Conservation (phyloP, 768 basidiomycete genomes). For the Cubamyces lactineus region DNA sequence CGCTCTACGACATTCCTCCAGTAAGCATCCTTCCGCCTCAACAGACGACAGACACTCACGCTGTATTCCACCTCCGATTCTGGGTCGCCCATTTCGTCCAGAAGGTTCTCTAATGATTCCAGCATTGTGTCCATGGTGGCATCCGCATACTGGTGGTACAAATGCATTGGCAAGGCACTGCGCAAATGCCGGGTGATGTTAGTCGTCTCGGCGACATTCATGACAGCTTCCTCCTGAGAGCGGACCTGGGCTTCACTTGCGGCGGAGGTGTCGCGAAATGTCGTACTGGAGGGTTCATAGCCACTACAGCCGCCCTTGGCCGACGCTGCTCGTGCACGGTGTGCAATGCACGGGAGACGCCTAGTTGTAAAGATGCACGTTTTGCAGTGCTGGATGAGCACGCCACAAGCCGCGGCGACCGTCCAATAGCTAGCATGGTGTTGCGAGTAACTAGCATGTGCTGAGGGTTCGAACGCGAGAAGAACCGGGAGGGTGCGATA, state of each 20-base stretch:
- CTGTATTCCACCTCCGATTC: slow-evolving; percentile 87
- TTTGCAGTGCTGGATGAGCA: not conserved
- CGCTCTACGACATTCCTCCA: slow-evolving; percentile 57
- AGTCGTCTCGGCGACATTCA: slow-evolving; percentile 8
- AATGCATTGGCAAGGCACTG: slow-evolving; percentile 59
- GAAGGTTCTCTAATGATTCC: slow-evolving; percentile 69
- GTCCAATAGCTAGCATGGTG: not conserved
- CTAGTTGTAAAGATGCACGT: not conserved
- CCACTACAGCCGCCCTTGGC: not conserved
- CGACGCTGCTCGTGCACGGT: not conserved
- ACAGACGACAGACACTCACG: slow-evolving; percentile 48
- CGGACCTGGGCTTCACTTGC: slow-evolving; percentile 58
- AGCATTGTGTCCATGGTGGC: slow-evolving; percentile 76
- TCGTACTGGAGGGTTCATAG: slow-evolving; percentile 6
- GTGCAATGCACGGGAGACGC: not conserved
- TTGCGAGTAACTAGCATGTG: not conserved
- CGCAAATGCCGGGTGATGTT: slow-evolving; percentile 9
- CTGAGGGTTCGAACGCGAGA: not conserved
- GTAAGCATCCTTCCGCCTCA: not conserved
- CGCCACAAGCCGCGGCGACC: not conserved
- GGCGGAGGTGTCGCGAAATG: slow-evolving; percentile 55
- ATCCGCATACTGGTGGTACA: slow-evolving; percentile 76
- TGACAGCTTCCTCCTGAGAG: not conserved
- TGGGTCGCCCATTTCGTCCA: slow-evolving; percentile 61
- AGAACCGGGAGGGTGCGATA: not conserved